Conservation (phyloP, 139 green algal species). For the Mesotaenium endlicherianum region DNA sequence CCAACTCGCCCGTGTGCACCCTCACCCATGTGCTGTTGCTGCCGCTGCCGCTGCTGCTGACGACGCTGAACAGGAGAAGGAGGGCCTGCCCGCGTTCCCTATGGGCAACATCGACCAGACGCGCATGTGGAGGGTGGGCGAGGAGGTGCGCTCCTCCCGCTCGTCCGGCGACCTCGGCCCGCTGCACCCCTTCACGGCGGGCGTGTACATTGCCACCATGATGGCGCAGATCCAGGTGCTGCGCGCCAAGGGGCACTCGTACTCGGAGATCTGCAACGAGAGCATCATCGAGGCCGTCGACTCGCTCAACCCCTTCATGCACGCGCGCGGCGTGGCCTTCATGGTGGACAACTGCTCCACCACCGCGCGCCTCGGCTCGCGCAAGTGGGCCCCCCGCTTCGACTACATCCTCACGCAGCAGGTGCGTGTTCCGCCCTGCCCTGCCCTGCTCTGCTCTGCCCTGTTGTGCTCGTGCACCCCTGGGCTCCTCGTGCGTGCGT, state of each 20-base stretch:
- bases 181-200: conserved; percentile 96
- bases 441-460: too few species aligned
- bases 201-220: conserved; percentile 97
- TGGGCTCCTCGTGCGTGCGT: too few species aligned
- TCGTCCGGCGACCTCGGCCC: conserved; percentile 73
- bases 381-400: conserved; percentile 98
- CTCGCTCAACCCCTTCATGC: conserved; percentile 99
- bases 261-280: conserved; percentile 99
- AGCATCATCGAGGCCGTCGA: conserved; percentile 97
- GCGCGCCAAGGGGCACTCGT: conserved; percentile 91
- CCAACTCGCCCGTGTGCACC: too few species aligned
- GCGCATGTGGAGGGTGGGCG: conserved; percentile 96
- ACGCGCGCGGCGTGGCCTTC: conserved; percentile 96
- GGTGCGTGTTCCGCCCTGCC: conserved; percentile 22
- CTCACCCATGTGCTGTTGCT: too few species aligned
- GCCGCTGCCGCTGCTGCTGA: too few species aligned
- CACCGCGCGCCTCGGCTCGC: conserved; percentile 91
- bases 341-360: conserved; percentile 99
- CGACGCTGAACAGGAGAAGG: conserved; percentile 51
- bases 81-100: conserved; percentile 74
- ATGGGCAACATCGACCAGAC: conserved; percentile 99
- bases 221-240: conserved; percentile 89
- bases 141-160: conserved; percentile 75
- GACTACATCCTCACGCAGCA: conserved; percentile 96
- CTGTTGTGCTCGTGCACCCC: too few species aligned